A percentile compares a stretch with the other conserved stretches of the same genome.
Conservation (phyloP, 495 filamentous ascomycete species). For the Copromyces sp. region DNA sequence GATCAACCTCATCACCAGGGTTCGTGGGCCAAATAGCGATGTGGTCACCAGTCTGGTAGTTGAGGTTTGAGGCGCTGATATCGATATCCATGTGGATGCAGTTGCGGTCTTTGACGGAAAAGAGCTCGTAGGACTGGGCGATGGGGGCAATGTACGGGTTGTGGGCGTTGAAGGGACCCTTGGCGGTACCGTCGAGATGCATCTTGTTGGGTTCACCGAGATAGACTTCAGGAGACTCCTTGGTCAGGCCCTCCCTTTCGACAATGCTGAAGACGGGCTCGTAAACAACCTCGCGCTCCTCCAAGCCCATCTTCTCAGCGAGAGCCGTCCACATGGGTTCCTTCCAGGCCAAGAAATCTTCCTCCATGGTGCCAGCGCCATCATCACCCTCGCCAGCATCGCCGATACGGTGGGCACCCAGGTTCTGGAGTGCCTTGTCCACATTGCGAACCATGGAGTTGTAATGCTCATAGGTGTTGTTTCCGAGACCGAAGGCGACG, state of each 20-base stretch:
- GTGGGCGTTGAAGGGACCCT: slow-evolving; percentile 90
- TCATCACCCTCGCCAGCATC: slow-evolving; percentile 92
- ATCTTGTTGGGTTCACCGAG: slow-evolving; percentile 94
- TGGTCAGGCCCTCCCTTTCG: slow-evolving; percentile 62
- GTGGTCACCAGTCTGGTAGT: slow-evolving; percentile 95
- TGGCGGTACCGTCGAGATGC: slow-evolving; percentile 76
- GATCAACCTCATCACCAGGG: slow-evolving; percentile 81
- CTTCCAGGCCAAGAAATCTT: slow-evolving; percentile 99
- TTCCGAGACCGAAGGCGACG: slow-evolving; percentile 89
- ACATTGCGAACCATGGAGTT: slow-evolving; percentile 95
- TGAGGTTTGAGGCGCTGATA: slow-evolving; percentile 73
- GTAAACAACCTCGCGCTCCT: slow-evolving; percentile 94
- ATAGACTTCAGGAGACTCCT: slow-evolving; percentile 81
- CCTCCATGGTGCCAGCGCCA: slow-evolving; percentile 98
- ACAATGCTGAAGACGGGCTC: slow-evolving; percentile 82
- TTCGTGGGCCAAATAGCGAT: slow-evolving; percentile 98
- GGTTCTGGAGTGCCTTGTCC: slow-evolving; percentile 63
- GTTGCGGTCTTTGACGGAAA: slow-evolving; percentile 85
- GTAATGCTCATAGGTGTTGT: slow-evolving; percentile 99
- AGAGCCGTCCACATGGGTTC: slow-evolving; percentile 96
- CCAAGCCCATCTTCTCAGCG: slow-evolving; percentile 67
- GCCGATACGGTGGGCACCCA: slow-evolving; percentile 77
- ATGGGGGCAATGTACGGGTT: slow-evolving; percentile 98
- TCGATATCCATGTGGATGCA: slow-evolving; percentile 97
- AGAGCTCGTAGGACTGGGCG: slow-evolving; percentile 77